A percentile compares a stretch with the other conserved stretches of the same genome.
phyloP scores from a whole-genome alignment of 1,139 yeast genomes.

The Candida glucosophila region DNA sequence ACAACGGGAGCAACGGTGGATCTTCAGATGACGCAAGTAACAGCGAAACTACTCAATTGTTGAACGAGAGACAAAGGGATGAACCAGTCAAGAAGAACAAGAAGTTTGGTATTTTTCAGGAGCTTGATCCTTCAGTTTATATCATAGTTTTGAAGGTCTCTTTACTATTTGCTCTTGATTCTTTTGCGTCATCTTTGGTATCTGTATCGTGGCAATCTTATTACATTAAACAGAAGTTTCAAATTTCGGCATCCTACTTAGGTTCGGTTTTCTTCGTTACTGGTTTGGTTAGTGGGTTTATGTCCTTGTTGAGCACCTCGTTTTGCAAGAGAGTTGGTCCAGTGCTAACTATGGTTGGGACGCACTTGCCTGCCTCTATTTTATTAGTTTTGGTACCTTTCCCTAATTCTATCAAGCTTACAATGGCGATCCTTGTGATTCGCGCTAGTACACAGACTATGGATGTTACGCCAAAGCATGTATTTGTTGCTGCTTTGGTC shows the following conservation, averaged over 20 bases:
- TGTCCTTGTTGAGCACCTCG: slow-evolving; percentile 34
- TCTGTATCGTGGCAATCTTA: slow-evolving; percentile 39
- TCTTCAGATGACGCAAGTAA: slow-evolving; percentile 1
- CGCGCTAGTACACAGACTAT: slow-evolving; percentile 32
- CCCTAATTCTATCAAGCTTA: slow-evolving; percentile 19
- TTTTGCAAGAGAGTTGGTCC: slow-evolving; percentile 37
- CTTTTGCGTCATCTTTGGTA: slow-evolving; percentile 35
- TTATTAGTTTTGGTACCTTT: slow-evolving; percentile 29
- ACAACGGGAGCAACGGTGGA: too few species aligned
- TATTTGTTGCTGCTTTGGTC: slow-evolving; percentile 30
- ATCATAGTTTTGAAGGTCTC: slow-evolving; percentile 25
- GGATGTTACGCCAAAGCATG: slow-evolving; percentile 40
- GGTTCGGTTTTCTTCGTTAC: slow-evolving; percentile 33
- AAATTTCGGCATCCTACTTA: slow-evolving; percentile 21
- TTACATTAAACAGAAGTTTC: slow-evolving; percentile 28
- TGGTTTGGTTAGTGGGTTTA: slow-evolving; percentile 30
- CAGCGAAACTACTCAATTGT: slow-evolving; percentile 8
- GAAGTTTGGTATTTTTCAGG: slow-evolving; percentile 14
- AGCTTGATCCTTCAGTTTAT: slow-evolving; percentile 11
- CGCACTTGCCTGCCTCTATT: slow-evolving; percentile 37
- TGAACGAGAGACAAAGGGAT: slow-evolving; percentile 3
- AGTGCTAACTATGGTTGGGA: slow-evolving; percentile 34
- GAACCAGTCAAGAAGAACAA: slow-evolving; percentile 5
- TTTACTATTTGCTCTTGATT: slow-evolving; percentile 31
- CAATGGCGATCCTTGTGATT: slow-evolving; percentile 21